Percentiles rank a stretch among this genome's conserved stretches.
Evolutionary conservation across 192 early-diverging fungal genomes (phyloP).

Genomic region (Geranomyces variabilis): DNA sequence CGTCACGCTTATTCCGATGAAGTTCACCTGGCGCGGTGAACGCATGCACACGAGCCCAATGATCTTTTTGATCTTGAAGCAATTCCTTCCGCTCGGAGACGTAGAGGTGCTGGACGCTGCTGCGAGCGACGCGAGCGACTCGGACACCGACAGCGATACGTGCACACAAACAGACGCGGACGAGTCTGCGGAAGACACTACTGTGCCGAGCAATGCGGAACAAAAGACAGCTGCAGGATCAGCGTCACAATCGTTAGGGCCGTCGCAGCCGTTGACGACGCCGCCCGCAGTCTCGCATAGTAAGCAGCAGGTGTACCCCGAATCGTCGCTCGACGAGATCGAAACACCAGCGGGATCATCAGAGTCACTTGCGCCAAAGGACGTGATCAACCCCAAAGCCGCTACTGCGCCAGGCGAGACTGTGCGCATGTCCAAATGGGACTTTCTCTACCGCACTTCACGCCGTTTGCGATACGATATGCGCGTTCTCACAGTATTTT

Average conservation of each 20-base stretch:
- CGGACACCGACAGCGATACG: background rate
- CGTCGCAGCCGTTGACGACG: no score
- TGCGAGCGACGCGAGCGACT: background rate
- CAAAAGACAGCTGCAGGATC: no score
- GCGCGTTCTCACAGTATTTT: constrained; percentile 2
- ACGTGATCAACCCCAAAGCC: no score
- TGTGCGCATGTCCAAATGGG: background rate
- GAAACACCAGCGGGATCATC: background rate
- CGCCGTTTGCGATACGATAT: constrained; percentile 7
- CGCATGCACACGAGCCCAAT: background rate
- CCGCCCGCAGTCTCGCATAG: no score
- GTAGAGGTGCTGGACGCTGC: background rate
- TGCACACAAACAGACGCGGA: no score
- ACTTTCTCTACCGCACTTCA: constrained; percentile 4
- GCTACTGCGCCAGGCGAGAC: background rate
- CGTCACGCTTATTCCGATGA: constrained; percentile 3
- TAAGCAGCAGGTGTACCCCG: background rate
- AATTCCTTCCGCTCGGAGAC: constrained; percentile 1
- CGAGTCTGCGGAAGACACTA: no score
- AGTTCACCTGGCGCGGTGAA: background rate
- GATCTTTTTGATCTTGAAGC: constrained; percentile 1
- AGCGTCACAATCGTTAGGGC: no score
- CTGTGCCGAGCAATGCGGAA: no score
- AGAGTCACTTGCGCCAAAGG: no score
- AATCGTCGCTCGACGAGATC: background rate